Conservation (phyloP, 2,329 filamentous ascomycete genomes). For the Neurospora sp. region DNA sequence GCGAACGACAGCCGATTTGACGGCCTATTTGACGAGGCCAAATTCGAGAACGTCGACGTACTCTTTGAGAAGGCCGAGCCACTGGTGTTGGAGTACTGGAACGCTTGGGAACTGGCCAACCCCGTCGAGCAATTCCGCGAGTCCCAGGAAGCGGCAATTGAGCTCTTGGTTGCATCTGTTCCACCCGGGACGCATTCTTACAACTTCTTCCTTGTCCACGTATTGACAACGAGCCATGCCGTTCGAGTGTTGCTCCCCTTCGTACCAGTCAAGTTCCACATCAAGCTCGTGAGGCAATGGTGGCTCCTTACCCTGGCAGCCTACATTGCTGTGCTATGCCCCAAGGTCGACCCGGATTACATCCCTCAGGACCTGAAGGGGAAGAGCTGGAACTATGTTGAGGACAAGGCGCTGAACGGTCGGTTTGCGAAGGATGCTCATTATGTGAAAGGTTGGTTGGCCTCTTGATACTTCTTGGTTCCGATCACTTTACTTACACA, state of each 20-base stretch:
- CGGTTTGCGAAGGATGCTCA: conserved; percentile 63
- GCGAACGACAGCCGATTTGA: conserved; percentile 60
- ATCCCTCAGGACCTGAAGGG: conserved; percentile 52
- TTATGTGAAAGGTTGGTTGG: conserved; percentile 66
- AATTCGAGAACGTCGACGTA: conserved; percentile 51
- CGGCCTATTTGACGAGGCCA: conserved; percentile 48
- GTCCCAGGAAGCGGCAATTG: conserved; percentile 52
- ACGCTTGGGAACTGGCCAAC: conserved; percentile 64
- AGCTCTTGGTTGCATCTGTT: conserved; percentile 52
- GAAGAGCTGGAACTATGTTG: conserved; percentile 68
- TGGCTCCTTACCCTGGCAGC: conserved; percentile 73
- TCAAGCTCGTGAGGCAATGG: conserved; percentile 72
- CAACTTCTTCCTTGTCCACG: conserved; percentile 74
- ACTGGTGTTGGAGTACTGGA: conserved; percentile 78
- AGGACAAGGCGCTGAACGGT: conserved; percentile 59
- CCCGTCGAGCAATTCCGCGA: conserved; percentile 66
- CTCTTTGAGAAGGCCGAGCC: conserved; percentile 55
- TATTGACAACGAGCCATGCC: conserved; percentile 79
- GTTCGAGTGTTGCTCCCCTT: conserved; percentile 75
- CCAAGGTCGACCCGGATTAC: conserved; percentile 56
- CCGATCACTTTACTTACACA: neutral
- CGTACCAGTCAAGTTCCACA: conserved; percentile 62
- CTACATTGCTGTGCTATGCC: conserved; percentile 67
- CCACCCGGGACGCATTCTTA: conserved; percentile 51
- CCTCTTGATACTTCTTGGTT: neutral